Base-by-base conservation (phyloP, 2,329 filamentous ascomycete genomes). In the Sporothrix mexicana region DNA sequence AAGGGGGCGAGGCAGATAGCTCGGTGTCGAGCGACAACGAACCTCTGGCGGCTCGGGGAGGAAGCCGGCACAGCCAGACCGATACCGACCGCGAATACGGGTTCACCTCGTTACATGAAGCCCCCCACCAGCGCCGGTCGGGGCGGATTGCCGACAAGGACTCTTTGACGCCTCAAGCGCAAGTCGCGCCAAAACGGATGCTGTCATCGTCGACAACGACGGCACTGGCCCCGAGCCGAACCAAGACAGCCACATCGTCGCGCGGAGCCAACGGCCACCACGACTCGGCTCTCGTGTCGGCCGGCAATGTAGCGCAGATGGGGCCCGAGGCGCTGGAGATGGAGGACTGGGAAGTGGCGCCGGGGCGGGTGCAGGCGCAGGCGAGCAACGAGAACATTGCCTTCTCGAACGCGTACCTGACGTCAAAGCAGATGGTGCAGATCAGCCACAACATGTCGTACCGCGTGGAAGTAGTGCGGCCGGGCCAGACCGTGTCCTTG, bases 301-400 rank as follows among this genome's bases (percentile, higher is more conserved):
- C 70, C 7, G 77, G 77, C 12, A 70, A 72, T 0, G 69, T 76
- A 36, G 30, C 30, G 12, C 74, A 59, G 20, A 66, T 72, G 3
- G 71, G 72, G 3, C 49, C 74, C 3, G 75, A 77, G 0, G 62
- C 75, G 1, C 76, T 81, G 8, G 79, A 81, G 69, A 81, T 81
- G 80, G 80, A 82, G 71, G 77, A 79, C 12, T 82, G 81, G 81
- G 80, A 82, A 69, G 47, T 82, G 1, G 80, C 79, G 0, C 81
- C 81, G 0, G 81, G 81, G 2, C 77, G 79, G 3, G 75, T 23
- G 12, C 69, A 80, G 80, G 77, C 36, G 41, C 13, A 25, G 61
- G 10, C 41, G 20, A n/a, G 3, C 30, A 36, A 47, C 61, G 61
- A 66, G 41, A 66, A 66, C 61, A 74, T 80, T 20, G 80, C 80